Conservation (phyloP, 371 early-diverging fungal species). For the Apophysomyces variabilis region DNA sequence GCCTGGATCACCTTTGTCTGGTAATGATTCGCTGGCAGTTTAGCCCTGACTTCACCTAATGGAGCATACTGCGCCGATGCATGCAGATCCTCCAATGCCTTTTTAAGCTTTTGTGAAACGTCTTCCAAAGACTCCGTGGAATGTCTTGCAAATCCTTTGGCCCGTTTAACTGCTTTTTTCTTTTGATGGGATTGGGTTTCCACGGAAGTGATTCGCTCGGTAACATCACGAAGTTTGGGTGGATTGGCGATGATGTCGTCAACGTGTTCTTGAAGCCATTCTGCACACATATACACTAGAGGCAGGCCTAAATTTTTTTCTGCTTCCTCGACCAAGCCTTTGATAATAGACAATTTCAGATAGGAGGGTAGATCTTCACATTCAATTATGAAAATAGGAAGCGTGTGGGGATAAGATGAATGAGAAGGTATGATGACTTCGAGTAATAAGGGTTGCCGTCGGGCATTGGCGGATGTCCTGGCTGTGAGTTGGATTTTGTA, state of each 20-base stretch:
- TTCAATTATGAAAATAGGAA: conserved; percentile 68
- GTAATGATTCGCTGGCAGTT: conserved; percentile 71
- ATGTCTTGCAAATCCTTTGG: neutral
- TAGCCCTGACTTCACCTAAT: conserved; percentile 54
- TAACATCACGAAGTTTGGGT: conserved; percentile 60
- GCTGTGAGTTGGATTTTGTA: conserved; percentile 32
- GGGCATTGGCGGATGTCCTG: conserved; percentile 16
- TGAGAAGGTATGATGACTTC: conserved; percentile 60
- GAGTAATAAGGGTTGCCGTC: conserved; percentile 38
- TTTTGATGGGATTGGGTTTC: conserved; percentile 12
- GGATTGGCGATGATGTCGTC: conserved; percentile 62
- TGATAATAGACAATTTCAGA: conserved; percentile 68
- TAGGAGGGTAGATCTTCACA: conserved; percentile 73
- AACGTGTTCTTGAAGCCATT: conserved; percentile 71
- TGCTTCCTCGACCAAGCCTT: conserved; percentile 60
- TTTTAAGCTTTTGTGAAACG: conserved; percentile 28
- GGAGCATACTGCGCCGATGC: conserved; percentile 50
- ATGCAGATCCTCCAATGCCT: conserved; percentile 31
- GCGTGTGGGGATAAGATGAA: conserved; percentile 65
- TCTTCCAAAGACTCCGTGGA: conserved; percentile 8
- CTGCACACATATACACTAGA: conserved; percentile 68
- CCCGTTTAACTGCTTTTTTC: conserved; percentile 5
- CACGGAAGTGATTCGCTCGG: conserved; percentile 43
- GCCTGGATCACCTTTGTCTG: conserved; percentile 60
- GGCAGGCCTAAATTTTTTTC: conserved; percentile 65